Percentiles rank a stretch among this genome's conserved stretches.
Evolutionary conservation across 352 stramenopile genomes (phyloP).

Genomic region (Globisporangium viniferum): DNA sequence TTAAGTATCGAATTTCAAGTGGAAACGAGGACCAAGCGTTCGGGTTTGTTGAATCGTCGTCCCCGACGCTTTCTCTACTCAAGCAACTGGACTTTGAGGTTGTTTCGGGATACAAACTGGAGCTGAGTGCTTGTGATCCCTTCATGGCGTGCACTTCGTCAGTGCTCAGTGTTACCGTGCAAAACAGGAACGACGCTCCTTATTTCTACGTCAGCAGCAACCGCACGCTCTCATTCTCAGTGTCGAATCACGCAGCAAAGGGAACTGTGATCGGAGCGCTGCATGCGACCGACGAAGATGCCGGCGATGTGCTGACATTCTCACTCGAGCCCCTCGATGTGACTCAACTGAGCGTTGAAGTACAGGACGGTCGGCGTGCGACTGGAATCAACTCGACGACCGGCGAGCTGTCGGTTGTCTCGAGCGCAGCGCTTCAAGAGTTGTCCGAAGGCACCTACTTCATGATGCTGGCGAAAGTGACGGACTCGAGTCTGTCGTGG

Average conservation of each 20-base stretch:
- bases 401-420: slow-evolving; percentile 6
- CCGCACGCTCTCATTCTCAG: slow-evolving; percentile 8
- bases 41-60: slow-evolving; percentile 10
- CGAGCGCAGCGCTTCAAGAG: not conserved
- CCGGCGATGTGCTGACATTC: slow-evolving; percentile 8
- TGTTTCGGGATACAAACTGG: slow-evolving; percentile 2
- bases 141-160: slow-evolving; percentile 8
- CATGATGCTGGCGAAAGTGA: slow-evolving; percentile 8
- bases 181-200: slow-evolving; percentile 10
- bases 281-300: slow-evolving; percentile 8
- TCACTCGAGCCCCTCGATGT: not conserved
- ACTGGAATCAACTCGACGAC: slow-evolving; percentile 6
- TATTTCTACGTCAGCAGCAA: slow-evolving; percentile 3
- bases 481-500: not conserved
- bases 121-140: slow-evolving; percentile 8
- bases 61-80: not conserved
- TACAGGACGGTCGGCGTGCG: not conserved
- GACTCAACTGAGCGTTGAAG: not conserved
- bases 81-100: slow-evolving; percentile 6
- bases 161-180: not conserved
- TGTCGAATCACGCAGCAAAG: not conserved
- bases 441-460: not conserved
- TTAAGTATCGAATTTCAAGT: slow-evolving; percentile 20
- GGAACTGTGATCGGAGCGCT: slow-evolving; percentile 5
- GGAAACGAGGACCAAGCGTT: slow-evolving; percentile 22